A percentile compares a stretch with the other conserved stretches of the same genome.
These are phyloP conservation scores for Anethum foeniculum DNA, from an alignment of 140 eudicot species.

Conservation along the genomic window DNA sequence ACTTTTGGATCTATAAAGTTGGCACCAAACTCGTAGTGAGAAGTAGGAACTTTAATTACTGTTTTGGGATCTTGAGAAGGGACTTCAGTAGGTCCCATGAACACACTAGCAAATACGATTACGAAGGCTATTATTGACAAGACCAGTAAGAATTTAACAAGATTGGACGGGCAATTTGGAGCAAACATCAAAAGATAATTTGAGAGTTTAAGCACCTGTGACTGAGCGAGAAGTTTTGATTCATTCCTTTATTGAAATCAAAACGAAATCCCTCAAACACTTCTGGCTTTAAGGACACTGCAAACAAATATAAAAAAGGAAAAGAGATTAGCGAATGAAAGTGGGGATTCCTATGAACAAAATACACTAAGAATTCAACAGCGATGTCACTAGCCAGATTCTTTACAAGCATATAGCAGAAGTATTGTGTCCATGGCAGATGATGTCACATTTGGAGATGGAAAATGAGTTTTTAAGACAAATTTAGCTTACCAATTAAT, in stretches of 20 bases:
- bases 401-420: background rate
- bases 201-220: conserved; percentile 49
- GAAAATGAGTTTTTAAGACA: background rate
- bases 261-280: conserved; percentile 89
- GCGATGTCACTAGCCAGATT: background rate
- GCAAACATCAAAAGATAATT: background rate
- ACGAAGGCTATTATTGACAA: conserved; percentile 7
- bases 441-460: background rate
- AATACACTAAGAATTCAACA: background rate
- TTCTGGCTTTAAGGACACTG: conserved; percentile 96
- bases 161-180: background rate
- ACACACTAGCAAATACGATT: conserved; percentile 35
- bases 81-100: conserved; percentile 94
- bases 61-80: conserved; percentile 83
- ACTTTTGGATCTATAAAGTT: conserved; percentile 93
- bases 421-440: background rate
- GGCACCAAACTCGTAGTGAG: conserved; percentile 93
- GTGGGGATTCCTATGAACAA: background rate
- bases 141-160: background rate
- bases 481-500: background rate
- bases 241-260: conserved; percentile 77
- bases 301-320: background rate
- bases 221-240: conserved; percentile 66
- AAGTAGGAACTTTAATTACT: conserved; percentile 65
- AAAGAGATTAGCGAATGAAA: conserved; percentile 2